Evolutionary conservation across 2,329 filamentous ascomycete species (phyloP), one percentile per base, ranked within the genome.

Genomic region (Aspergillus clavatus): DNA sequence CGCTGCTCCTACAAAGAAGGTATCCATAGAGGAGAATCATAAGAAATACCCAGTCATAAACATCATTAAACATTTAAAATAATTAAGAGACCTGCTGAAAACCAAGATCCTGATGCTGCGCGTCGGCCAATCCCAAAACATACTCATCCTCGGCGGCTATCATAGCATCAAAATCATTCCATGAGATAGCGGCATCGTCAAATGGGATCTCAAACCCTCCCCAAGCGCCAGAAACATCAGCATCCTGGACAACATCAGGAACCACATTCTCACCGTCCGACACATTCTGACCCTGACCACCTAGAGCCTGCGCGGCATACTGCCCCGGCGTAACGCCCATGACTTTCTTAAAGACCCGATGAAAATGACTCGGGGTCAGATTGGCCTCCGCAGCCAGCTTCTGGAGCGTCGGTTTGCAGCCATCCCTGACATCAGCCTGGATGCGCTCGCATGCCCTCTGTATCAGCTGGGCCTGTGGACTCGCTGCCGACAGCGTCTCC

Each of bases 301-400:
- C 43, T 40, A 44, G 19, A 14, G 44, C 44, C 47, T 18, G 49
- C 27, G 23, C 46, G 14, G 55, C 56, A 58, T 67, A 70, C 46
- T 63, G 63, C 16, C 72, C 73, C 2, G 76, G 77, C 38, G 76
- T 78, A 16, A 76, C 54, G 22, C 76, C 75, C 40, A 67, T 70
- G 12, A 68, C 67, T 45, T 72, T 72, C 57, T 78, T 80, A 55
- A 80, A 80, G 26, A 77, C 70, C 21, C 76, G 73, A 57, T 78
- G 75, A 49, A 80, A 75, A 58, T 80, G 75, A 49, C 75, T 71
- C 19, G 74, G 66, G 14, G 75, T 77, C 46, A 79, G 55, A 1
- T 69, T 68, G 12, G 74, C 73, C 49, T 70, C 68, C 40, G 60
- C 62, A 14, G 77, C 74, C 42, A 80, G 54, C 24, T 72, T 68